A percentile compares a stretch with the other conserved stretches of the same genome.
Evolutionary conservation across 2,329 filamentous ascomycete genomes (phyloP).

Genomic region (Xylariaceae sp.): DNA sequence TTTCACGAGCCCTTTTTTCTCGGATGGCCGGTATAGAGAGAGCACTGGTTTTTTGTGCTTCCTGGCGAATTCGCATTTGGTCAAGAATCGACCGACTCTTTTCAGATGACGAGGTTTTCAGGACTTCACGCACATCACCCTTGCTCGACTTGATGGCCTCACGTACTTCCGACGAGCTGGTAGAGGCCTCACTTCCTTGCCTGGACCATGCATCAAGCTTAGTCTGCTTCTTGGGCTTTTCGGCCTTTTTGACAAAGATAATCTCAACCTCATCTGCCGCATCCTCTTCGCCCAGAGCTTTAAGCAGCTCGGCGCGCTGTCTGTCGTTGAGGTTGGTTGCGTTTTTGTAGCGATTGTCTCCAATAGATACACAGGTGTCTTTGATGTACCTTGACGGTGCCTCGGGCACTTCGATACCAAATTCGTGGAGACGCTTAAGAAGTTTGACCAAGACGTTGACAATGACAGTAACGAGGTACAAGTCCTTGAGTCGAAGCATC

Average conservation of each 20-base stretch:
- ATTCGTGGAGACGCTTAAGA: conserved; percentile 71
- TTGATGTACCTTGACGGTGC: conserved; percentile 57
- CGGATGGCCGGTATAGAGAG: conserved; percentile 55
- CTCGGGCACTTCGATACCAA: conserved; percentile 63
- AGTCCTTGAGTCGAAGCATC: conserved; percentile 86
- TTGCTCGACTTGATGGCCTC: conserved; percentile 36
- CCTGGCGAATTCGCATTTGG: conserved; percentile 38
- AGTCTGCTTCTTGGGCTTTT: conserved; percentile 49
- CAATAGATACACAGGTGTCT: conserved; percentile 59
- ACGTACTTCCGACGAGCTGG: conserved; percentile 19
- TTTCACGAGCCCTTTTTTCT: conserved; percentile 67
- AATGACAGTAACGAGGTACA: conserved; percentile 75
- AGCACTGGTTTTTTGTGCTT: conserved; percentile 27
- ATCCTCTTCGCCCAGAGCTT: conserved; percentile 56
- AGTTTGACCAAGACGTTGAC: conserved; percentile 82
- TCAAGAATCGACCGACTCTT: conserved; percentile 43
- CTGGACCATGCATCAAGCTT: conserved; percentile 59
- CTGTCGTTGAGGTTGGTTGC: conserved; percentile 75
- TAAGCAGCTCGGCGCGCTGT: conserved; percentile 77
- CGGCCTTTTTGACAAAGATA: conserved; percentile 37
- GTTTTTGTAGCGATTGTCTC: conserved; percentile 51
- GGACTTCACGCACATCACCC: conserved; percentile 44
- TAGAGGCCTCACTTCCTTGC: conserved; percentile 37
- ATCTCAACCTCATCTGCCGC: conserved; percentile 46
- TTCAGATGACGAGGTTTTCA: conserved; percentile 39